Evolutionary conservation across 768 basidiomycete genomes (phyloP).

Genomic region (Rhizopogon roseolus): DNA sequence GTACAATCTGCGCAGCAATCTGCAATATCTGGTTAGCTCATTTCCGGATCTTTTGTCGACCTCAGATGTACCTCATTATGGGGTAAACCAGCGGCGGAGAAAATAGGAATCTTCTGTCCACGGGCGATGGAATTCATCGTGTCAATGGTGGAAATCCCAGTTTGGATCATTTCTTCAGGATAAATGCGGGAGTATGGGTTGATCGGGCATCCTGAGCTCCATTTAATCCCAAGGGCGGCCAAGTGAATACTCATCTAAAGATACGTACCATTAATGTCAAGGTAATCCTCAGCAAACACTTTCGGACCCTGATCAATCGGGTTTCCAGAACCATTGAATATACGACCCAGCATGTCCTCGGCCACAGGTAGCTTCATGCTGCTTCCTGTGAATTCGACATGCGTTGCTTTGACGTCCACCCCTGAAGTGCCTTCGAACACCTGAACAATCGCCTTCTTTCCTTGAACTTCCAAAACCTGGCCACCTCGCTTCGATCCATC

Average conservation of each 20-base stretch:
- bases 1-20: constrained; percentile 99
- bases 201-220: constrained; percentile 81
- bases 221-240: constrained; percentile 9
- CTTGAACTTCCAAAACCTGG: constrained; percentile 96
- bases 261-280: constrained; percentile 92
- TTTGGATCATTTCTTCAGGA: constrained; percentile 99
- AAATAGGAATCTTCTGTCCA: constrained; percentile 99
- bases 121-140: constrained; percentile 99
- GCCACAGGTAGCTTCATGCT: constrained; percentile 99
- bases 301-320: constrained; percentile 99
- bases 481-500: constrained; percentile 95
- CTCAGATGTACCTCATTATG: constrained; percentile 80
- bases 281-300: constrained; percentile 98
- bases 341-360: constrained; percentile 98
- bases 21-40: constrained; percentile 24
- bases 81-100: constrained; percentile 96
- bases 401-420: constrained; percentile 95
- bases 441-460: constrained; percentile 98
- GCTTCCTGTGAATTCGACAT: constrained; percentile 96
- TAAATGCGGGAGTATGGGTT: constrained; percentile 98
- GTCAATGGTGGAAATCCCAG: constrained; percentile 98
- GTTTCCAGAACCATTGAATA: constrained; percentile 98
- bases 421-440: constrained; percentile 99
- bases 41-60: not conserved
- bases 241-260: constrained; percentile 2